Percentiles rank a stretch among this genome's conserved stretches.
phyloP scores from a whole-genome alignment of 257 asterid genomes.

The Coffea canephora region DNA sequence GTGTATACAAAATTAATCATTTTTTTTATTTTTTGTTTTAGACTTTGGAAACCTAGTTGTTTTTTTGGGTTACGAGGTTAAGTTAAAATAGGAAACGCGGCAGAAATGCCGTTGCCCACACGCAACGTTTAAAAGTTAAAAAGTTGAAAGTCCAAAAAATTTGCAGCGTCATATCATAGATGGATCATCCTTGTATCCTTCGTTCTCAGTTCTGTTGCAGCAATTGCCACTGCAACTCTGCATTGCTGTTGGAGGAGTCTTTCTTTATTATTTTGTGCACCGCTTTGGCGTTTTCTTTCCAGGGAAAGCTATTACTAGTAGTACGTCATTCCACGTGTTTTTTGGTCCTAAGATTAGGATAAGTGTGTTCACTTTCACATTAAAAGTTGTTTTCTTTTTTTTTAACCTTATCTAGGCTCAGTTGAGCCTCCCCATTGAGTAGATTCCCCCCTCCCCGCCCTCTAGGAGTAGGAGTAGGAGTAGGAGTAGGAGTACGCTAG shows the following conservation, averaged over 20 bases:
- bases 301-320: background rate
- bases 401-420: no score
- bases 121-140: background rate
- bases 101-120: background rate
- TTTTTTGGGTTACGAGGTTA: background rate
- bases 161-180: background rate
- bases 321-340: no score
- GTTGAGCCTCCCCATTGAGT: no score
- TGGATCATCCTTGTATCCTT: no score
- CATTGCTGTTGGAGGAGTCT: background rate
- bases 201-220: background rate
- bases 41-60: no score
- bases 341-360: no score
- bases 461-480: no score
- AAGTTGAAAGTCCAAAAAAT: background rate
- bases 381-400: no score
- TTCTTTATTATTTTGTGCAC: background rate
- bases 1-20: no score
- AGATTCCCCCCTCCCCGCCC: no score
- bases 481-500: no score
- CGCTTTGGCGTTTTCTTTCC: background rate
- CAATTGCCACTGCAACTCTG: background rate
- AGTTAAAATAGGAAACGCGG: background rate
- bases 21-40: background rate
- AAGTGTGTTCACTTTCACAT: no score